Conservation (phyloP, 2,329 filamentous ascomycete genomes). For the Colletotrichum sp. region DNA sequence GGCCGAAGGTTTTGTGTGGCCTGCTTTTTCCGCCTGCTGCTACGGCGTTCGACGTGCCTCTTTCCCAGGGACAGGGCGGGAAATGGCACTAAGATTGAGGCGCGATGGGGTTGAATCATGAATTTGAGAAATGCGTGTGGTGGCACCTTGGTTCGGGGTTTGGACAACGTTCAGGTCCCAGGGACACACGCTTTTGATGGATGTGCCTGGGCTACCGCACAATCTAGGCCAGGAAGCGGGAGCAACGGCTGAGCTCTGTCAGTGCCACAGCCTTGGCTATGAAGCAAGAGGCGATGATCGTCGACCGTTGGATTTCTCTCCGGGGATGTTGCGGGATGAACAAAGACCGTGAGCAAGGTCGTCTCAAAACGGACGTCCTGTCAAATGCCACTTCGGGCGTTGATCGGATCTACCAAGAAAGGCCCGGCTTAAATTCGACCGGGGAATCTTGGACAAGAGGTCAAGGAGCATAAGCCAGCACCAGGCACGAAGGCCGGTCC, state of each 20-base stretch:
- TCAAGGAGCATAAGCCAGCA: constrained; percentile 7
- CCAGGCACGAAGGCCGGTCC: neutral
- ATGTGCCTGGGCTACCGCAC: neutral
- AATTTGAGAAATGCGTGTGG: neutral
- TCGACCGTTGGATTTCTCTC: neutral
- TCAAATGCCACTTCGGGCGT: neutral
- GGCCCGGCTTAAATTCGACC: neutral
- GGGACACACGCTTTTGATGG: neutral
- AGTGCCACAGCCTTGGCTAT: neutral
- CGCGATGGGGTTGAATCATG: neutral
- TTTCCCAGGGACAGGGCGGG: neutral
- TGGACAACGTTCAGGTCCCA: neutral
- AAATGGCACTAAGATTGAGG: constrained; percentile 1
- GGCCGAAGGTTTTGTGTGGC: neutral
- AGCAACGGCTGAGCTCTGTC: neutral
- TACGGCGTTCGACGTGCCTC: neutral
- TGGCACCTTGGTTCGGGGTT: neutral
- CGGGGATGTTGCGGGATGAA: neutral
- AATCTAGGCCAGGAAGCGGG: neutral
- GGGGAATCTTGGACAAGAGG: neutral
- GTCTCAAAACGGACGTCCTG: neutral
- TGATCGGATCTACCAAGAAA: neutral
- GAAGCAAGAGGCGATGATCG: neutral
- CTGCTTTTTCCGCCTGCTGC: neutral
- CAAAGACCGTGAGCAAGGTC: neutral